Evolutionary conservation across 768 basidiomycete species (phyloP).

Genomic region (Paxillus rubicundulus): DNA sequence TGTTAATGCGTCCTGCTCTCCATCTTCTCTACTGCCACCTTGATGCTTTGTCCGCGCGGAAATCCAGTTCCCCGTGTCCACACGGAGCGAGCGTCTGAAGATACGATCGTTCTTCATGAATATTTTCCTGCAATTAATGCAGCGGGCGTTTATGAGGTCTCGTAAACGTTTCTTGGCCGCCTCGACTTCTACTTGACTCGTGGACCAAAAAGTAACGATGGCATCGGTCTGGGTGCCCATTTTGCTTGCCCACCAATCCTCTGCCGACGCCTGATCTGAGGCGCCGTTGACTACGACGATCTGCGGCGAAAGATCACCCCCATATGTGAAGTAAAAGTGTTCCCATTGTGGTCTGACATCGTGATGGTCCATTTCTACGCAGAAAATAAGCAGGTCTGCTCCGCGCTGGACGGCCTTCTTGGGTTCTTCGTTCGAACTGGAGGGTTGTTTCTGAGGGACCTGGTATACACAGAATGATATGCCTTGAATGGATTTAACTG

Average conservation of each 20-base stretch:
- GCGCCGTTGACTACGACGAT: conserved; percentile 25
- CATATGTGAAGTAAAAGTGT: conserved; percentile 23
- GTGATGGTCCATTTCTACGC: conserved; percentile 10
- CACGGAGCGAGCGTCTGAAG: conserved; percentile 10
- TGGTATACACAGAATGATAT: conserved; percentile 23
- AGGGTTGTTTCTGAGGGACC: conserved; percentile 14
- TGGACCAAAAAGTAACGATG: conserved; percentile 11
- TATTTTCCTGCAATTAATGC: conserved; percentile 20
- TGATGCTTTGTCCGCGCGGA: conserved; percentile 11
- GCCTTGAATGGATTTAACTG: conserved; percentile 5
- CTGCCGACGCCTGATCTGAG: conserved; percentile 7
- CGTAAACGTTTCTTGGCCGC: conserved; percentile 7
- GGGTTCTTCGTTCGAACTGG: conserved; percentile 4
- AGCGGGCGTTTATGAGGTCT: conserved; percentile 17
- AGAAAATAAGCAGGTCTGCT: conserved; percentile 28
- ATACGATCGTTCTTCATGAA: conserved; percentile 6
- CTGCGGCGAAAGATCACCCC: conserved; percentile 26
- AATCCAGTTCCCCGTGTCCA: conserved; percentile 15
- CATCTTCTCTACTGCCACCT: neutral
- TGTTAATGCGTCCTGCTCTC: conserved; percentile 19
- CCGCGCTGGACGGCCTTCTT: conserved; percentile 18
- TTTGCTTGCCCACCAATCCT: conserved; percentile 22
- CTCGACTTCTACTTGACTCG: neutral
- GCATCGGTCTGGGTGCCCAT: conserved; percentile 3
- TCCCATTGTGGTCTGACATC: conserved; percentile 24